phyloP scores from a whole-genome alignment of 352 stramenopile genomes.

The Phytophthora citrophthora region DNA sequence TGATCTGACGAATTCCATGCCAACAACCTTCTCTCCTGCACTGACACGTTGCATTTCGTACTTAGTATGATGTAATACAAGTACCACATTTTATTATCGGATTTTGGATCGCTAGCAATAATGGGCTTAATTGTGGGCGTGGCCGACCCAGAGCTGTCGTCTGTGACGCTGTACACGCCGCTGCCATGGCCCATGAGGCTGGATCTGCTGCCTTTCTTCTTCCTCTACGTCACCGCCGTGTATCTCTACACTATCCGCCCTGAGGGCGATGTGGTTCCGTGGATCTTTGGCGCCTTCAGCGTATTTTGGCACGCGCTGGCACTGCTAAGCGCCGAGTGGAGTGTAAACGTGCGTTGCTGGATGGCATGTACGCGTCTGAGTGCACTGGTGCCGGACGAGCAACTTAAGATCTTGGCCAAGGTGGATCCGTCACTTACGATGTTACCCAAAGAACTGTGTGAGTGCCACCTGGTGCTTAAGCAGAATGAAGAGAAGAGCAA shows the following conservation, averaged over 20 bases:
- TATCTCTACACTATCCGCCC: constrained; percentile 66
- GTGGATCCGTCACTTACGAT: constrained; percentile 58
- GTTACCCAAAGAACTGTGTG: constrained; percentile 63
- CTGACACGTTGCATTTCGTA: constrained; percentile 38
- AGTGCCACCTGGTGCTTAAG: constrained; percentile 34
- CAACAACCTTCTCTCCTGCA: background rate
- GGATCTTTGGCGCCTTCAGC: constrained; percentile 50
- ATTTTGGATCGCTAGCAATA: constrained; percentile 15
- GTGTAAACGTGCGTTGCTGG: constrained; percentile 68
- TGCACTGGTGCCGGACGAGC: constrained; percentile 73
- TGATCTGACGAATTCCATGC: constrained; percentile 70
- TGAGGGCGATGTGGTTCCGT: constrained; percentile 44
- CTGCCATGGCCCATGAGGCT: constrained; percentile 66
- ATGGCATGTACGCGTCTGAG: constrained; percentile 44
- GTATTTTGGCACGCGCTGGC: constrained; percentile 60
- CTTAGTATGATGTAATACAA: constrained; percentile 14
- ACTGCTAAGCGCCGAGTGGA: constrained; percentile 61
- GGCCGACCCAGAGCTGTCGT: constrained; percentile 57
- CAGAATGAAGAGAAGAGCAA: constrained; percentile 15
- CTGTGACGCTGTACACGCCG: constrained; percentile 66
- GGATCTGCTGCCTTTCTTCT: constrained; percentile 71
- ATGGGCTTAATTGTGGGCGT: constrained; percentile 47
- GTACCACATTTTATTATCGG: background rate
- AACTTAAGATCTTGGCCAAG: constrained; percentile 55
- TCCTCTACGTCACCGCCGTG: constrained; percentile 67